These are phyloP conservation scores for Phylloporus scabripes DNA, from an alignment of 768 basidiomycete genomes.

Conservation along the genomic window DNA sequence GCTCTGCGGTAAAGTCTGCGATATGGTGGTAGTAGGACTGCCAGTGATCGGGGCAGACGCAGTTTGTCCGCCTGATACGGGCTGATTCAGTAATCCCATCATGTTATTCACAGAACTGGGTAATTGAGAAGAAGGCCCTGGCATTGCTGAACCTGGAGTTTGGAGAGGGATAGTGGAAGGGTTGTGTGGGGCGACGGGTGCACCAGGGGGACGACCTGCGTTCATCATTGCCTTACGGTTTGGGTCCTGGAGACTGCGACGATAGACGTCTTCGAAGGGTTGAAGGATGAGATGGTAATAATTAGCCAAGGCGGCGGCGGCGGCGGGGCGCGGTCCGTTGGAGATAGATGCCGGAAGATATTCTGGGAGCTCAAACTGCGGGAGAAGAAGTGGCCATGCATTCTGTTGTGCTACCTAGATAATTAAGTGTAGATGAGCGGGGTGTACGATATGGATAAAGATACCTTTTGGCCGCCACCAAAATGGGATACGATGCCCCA, in stretches of 20 bases:
- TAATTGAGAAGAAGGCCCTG: conserved; percentile 19
- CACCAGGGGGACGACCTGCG: conserved; percentile 31
- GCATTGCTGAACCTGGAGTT: conserved; percentile 6
- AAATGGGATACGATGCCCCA: conserved; percentile 56
- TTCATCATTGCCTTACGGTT: conserved; percentile 50
- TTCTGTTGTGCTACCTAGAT: conserved; percentile 46
- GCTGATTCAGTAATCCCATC: conserved; percentile 25
- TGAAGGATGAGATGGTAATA: conserved; percentile 59
- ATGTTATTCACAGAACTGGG: conserved; percentile 17
- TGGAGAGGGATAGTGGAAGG: conserved; percentile 16
- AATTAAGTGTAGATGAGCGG: conserved; percentile 4
- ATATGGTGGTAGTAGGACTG: conserved; percentile 22
- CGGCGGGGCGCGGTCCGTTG: conserved; percentile 45
- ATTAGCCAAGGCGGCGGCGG: conserved; percentile 44
- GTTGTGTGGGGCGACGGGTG: conserved; percentile 11
- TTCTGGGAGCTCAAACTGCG: conserved; percentile 59
- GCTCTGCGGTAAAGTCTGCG: conserved; percentile 29
- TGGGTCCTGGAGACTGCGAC: conserved; percentile 54
- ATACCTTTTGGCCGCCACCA: conserved; percentile 61
- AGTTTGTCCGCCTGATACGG: conserved; percentile 18
- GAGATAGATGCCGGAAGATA: conserved; percentile 43
- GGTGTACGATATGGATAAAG: conserved; percentile 22
- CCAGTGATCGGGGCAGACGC: conserved; percentile 16
- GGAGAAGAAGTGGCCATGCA: conserved; percentile 50
- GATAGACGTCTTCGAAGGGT: conserved; percentile 70